Percentiles rank a stretch among this genome's conserved stretches.
Evolutionary conservation across 306 rosid genomes (phyloP).

Genomic region (Acmispon strigosus): DNA sequence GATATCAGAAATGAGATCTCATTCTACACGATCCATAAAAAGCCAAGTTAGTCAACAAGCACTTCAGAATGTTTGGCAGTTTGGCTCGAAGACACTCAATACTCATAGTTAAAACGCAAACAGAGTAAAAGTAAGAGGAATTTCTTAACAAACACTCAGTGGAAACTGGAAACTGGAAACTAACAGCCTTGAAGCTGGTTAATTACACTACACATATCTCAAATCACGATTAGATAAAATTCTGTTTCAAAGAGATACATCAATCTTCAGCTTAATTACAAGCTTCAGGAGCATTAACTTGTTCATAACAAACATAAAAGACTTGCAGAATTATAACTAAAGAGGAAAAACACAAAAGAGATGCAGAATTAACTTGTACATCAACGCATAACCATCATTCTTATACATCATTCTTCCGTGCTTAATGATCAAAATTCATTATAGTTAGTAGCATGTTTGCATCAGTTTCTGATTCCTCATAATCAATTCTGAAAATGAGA

Average conservation of each 20-base stretch:
- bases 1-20: conserved; percentile 1
- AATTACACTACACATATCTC: background rate
- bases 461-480: too few species aligned
- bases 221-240: background rate
- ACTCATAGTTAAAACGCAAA: background rate
- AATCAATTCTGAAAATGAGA: too few species aligned
- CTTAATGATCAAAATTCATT: background rate
- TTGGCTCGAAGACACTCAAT: background rate
- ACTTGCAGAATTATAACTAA: background rate
- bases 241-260: background rate
- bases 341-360: background rate
- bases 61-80: background rate
- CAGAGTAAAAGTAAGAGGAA: background rate
- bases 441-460: background rate
- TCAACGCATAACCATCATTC: background rate
- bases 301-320: background rate
- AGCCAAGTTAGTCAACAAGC: background rate
- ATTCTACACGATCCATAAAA: background rate
- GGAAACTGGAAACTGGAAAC: background rate
- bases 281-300: background rate
- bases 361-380: too few species aligned
- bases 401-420: background rate
- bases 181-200: background rate
- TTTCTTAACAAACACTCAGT: background rate
- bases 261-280: background rate